Base-by-base conservation (phyloP, 169 alveolate genomes). In the Cryptosporidium tyzzeri region DNA sequence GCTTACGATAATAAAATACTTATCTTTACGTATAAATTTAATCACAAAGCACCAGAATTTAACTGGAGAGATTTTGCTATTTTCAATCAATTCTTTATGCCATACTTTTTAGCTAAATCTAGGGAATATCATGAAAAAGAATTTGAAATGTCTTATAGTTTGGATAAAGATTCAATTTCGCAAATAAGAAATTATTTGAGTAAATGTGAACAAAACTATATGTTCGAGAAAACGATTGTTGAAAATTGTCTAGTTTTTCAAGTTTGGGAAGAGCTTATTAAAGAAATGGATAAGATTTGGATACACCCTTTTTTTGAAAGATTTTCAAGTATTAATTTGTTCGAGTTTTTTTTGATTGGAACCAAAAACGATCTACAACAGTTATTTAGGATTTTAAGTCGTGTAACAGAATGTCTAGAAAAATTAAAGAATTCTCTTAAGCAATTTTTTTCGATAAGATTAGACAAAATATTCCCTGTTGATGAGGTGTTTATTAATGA, bases 181-280 rank as follows among this genome's bases (percentile, higher is more conserved):
- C 51, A 53, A n/a, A 73, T 73, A 8, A 33, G 89, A 16, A 50
- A 62, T 31, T 80, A 62, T 65, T 23, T 80, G 14, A 18, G 9
- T 23, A 21, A 21, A 48, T 80, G 89, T 62, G 89, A 80, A n/a
- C 45, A 41, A 26, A 33, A 10, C 7, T 80, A 80, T 62, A 33
- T 80, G 21, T 33, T 59, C 39, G 89, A 80, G 31, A 80, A 80
- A 23, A 80, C 16, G 26, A 29, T 80, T 16, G 89, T 80, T 23
- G 89, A 80, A 62, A 21, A 65, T 31, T 80, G 26, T 37, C 50
- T 80, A 4, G 58, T 80, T 44, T 45, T 29, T 41, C 67, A 65
- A 45, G 51, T 80, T 61, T 80, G 89, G 89, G 67, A 80, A 10
- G 59, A 80, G 26, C 89, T 80, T 61, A 58, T 80, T 5, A 44